Evolutionary conservation across 257 asterid species (phyloP).

Genomic region (Jacaranda mimosifolia): DNA sequence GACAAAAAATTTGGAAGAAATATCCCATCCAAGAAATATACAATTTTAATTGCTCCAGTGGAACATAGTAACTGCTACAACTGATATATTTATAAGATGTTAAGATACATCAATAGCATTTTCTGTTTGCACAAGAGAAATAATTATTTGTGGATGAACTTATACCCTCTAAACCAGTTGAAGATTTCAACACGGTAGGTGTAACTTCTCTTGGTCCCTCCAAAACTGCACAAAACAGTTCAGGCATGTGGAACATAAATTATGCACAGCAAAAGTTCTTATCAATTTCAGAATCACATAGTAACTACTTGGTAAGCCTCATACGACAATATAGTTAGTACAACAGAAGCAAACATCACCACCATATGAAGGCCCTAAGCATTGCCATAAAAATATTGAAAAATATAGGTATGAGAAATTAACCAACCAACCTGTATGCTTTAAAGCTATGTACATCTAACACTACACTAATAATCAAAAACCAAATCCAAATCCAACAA

Average conservation of each 20-base stretch:
- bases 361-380: too few relatives aligned
- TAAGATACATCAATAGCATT: slow-evolving; percentile 12
- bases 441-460: background rate
- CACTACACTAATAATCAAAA: too few relatives aligned
- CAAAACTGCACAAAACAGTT: slow-evolving; percentile 63
- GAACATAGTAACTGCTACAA: slow-evolving; percentile 3
- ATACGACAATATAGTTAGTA: background rate
- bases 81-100: slow-evolving; percentile 10
- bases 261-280: background rate
- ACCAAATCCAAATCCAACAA: background rate
- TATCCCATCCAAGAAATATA: background rate
- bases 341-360: background rate
- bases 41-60: slow-evolving; percentile 7
- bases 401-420: background rate
- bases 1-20: slow-evolving; percentile 11
- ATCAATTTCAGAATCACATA: slow-evolving; percentile 5
- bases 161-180: slow-evolving; percentile 83
- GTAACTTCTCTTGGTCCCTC: slow-evolving; percentile 93
- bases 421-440: background rate
- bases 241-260: slow-evolving; percentile 16
- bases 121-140: background rate
- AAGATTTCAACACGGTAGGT: slow-evolving; percentile 76
- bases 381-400: too few relatives aligned
- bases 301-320: background rate
- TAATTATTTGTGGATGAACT: slow-evolving; percentile 3